A percentile compares a stretch with the other conserved stretches of the same genome.
These are phyloP conservation scores for Verticillium tricorpus DNA, from an alignment of 2,329 filamentous ascomycete genomes.

Conservation along the genomic window DNA sequence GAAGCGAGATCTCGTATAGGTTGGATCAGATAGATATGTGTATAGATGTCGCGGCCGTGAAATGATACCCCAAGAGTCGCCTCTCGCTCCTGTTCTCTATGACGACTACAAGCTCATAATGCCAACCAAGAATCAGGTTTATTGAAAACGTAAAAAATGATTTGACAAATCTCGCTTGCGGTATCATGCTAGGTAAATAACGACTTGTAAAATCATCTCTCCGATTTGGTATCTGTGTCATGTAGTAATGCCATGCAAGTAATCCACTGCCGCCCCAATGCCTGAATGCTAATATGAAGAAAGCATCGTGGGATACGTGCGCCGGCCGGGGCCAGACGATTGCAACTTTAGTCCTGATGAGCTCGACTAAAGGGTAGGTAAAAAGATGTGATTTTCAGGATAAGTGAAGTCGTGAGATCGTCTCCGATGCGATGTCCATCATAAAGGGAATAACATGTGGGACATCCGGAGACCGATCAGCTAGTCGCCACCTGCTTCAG, in stretches of 20 bases:
- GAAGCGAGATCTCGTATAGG: too few species aligned
- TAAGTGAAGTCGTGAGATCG: too few species aligned
- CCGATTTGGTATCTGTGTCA: not conserved
- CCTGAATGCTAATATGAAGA: not conserved
- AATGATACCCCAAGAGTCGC: not conserved
- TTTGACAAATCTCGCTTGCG: not conserved
- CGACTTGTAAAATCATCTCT: not conserved
- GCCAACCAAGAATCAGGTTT: not conserved
- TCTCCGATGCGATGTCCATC: not conserved
- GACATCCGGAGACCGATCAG: not conserved
- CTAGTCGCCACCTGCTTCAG: conserved; percentile 6
- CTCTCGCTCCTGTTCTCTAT: not conserved
- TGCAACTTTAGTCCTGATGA: too few species aligned
- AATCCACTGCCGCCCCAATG: not conserved
- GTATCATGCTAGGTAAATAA: not conserved
- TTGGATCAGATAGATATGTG: not conserved
- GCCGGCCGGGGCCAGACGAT: too few species aligned
- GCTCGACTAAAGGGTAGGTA: too few species aligned
- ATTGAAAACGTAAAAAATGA: not conserved
- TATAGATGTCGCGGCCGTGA: not conserved
- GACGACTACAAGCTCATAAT: not conserved
- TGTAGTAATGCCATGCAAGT: not conserved
- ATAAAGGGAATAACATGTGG: not conserved
- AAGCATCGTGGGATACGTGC: too few species aligned
- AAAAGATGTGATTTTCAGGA: too few species aligned